Base-by-base conservation (phyloP, 116 monocot species). In the Posidonia oceanica region DNA sequence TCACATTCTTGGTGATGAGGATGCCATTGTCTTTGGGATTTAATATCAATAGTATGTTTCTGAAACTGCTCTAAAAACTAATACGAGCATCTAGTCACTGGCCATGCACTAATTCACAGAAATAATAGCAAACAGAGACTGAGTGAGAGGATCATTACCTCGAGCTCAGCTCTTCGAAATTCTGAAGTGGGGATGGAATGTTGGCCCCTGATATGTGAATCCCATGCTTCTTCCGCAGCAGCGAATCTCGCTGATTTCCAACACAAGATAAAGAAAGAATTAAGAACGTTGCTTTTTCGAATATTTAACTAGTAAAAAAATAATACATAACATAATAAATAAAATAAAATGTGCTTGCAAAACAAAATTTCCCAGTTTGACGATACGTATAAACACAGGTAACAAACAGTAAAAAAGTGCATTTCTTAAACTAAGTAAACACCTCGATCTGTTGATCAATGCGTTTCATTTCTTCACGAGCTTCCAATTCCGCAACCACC, bases 221-320 rank as follows among this genome's bases (percentile, higher is more conserved):
- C 67, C 88, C 91, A 77, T 80, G 74, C 70, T 85, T 88, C 85
- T 88, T 96, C 6, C 88, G 84, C 63, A 88, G 57, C 68, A 86
- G 75, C 10, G 88, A 72, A 77, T 74, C 84, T 69, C 68, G 70
- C 94, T 94, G 78, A 36, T 61, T 57, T 3, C 53, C 16, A 64
- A 36, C 8, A 64, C 18, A 1, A 73, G 20, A 14, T 37, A 16
- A 54, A 63, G 12, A 59, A 64, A 17, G 48, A 7, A 63, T 2
- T 37, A 21, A 63, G 16, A 67, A 67, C 15, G 39, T n/a, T 14
- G 38, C 18, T 8, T 14, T 4, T 7, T 22, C 41, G n/a, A 59
- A 18, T 42, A 51, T 14, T 22, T 38, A 52, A 62, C 52, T 29
- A 7, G 59, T 51, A 3, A 42, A 71, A 66, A 18, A 18, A 56